A percentile compares a stretch with the other conserved stretches of the same genome.
phyloP scores from a whole-genome alignment of 805 yeast genomes.

The Isabelozyma rhagii region DNA sequence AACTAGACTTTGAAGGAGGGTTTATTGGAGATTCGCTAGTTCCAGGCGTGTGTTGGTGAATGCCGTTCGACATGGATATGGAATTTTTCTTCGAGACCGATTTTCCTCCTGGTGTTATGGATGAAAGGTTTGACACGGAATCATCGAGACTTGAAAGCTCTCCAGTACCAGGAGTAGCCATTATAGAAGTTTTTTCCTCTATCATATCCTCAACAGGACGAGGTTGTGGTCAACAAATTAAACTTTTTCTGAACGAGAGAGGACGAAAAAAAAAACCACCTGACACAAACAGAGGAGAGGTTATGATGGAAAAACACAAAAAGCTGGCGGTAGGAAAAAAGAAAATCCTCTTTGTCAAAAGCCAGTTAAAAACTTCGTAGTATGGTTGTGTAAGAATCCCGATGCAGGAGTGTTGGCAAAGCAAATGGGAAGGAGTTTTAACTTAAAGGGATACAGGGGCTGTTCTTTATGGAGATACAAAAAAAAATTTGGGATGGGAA shows the following conservation, averaged over 20 bases:
- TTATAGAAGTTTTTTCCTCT: not conserved
- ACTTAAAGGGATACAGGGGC: too few species aligned
- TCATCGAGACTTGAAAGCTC: not conserved
- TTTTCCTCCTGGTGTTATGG: not conserved
- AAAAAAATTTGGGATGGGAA: too few species aligned
- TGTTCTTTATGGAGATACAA: too few species aligned
- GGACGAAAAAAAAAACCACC: not conserved
- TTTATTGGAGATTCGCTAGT: not conserved
- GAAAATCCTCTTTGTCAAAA: not conserved
- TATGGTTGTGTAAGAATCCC: not conserved
- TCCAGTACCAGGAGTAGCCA: not conserved
- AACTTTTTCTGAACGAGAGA: not conserved
- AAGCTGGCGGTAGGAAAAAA: not conserved
- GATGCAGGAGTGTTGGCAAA: not conserved
- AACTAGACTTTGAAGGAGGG: not conserved
- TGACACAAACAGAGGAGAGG: not conserved
- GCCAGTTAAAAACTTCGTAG: not conserved
- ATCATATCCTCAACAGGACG: not conserved
- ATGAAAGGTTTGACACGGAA: not conserved
- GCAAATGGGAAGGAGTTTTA: not conserved
- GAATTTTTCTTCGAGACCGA: not conserved
- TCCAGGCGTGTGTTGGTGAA: not conserved
- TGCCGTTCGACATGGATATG: not conserved
- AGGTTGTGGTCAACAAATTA: not conserved
- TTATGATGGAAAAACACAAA: not conserved